These are phyloP conservation scores for Didymella pomorum DNA, from an alignment of 2,329 filamentous ascomycete genomes.

Conservation along the genomic window DNA sequence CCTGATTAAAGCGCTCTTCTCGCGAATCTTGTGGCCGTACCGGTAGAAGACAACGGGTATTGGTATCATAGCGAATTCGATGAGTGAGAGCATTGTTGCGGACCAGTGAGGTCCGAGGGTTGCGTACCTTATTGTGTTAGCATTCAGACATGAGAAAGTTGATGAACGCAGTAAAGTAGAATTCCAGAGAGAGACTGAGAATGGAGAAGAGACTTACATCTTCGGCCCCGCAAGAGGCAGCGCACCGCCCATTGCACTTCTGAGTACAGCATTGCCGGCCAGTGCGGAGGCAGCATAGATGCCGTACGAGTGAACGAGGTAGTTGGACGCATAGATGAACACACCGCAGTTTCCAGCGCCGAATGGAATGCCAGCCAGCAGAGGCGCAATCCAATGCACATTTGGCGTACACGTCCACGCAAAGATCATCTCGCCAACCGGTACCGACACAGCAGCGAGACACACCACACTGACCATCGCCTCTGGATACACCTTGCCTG, in stretches of 20 bases:
- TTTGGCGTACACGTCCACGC: constrained; percentile 75
- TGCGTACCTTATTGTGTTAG: constrained; percentile 58
- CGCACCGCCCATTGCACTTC: constrained; percentile 77
- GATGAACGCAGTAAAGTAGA: too few species aligned
- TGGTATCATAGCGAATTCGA: constrained; percentile 77
- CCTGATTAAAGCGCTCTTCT: constrained; percentile 63
- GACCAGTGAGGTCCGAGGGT: constrained; percentile 79
- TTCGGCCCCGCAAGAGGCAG: constrained; percentile 76
- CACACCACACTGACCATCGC: constrained; percentile 82
- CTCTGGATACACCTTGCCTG: constrained; percentile 77
- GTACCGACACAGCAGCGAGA: constrained; percentile 76
- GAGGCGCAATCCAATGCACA: constrained; percentile 83
- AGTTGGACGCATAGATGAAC: constrained; percentile 85
- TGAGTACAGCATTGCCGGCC: constrained; percentile 78
- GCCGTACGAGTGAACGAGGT: constrained; percentile 79
- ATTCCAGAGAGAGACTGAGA: too few species aligned
- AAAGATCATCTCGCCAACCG: constrained; percentile 84
- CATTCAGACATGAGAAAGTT: too few species aligned
- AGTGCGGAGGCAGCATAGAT: constrained; percentile 84
- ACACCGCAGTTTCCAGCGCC: constrained; percentile 77
- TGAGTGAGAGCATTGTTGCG: constrained; percentile 74
- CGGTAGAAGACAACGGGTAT: constrained; percentile 82
- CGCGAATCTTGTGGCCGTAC: constrained; percentile 65
- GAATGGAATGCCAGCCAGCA: constrained; percentile 81
- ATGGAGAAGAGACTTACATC: too few species aligned